Base-by-base conservation (phyloP, 495 filamentous ascomycete genomes). In the Neurospora sp. region DNA sequence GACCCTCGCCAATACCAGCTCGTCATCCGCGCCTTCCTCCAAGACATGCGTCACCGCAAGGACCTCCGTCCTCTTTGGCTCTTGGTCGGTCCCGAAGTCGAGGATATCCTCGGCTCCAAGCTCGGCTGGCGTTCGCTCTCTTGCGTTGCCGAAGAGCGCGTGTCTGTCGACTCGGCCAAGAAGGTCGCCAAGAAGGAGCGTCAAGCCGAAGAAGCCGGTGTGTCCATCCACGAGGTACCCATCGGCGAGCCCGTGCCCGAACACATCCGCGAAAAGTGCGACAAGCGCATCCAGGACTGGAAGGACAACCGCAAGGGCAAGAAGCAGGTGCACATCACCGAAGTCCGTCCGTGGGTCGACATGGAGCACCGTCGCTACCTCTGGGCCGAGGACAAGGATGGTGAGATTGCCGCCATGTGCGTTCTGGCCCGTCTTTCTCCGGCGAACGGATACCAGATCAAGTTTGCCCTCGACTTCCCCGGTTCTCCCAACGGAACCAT, bases 401-500 rank as follows among this genome's bases (percentile, higher is more conserved):
- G 90, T 76, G 87, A 84, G 72, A 89, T 96, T 75, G 88, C 86
- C 48, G 91, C 91, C 16, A 86, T 97, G 70, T 89, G 92, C 75
- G 89, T 92, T 42, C 80, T 97, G 74, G 90, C 90, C 72, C 90
- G 90, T 78, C 88, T 97, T 37, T 87, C 90, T 23, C 92, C 92
- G 0, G 80, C 86, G 41, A 88, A 94, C 75, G 93, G 93, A 72
- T 93, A 92, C 86, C 93, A 97, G 83, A 90, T 96, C 82, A 96
- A 97, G 83, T 95, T 93, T 82, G 90, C 90, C 54, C 88, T 96
- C 73, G 93, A 95, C 79, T 96, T 97, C 85, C 93, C 93, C 18
- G 88, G 87, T 20, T 86, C 92, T 4, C 92, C 93, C 4, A 91
- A 86, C 72, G 93, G 93, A 72, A 90, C 90, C 41, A 97, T 96